Percentiles rank a stretch among this genome's conserved stretches.
Evolutionary conservation across 2,329 filamentous ascomycete genomes (phyloP).

Genomic region (Bipolaris sorokiniana): DNA sequence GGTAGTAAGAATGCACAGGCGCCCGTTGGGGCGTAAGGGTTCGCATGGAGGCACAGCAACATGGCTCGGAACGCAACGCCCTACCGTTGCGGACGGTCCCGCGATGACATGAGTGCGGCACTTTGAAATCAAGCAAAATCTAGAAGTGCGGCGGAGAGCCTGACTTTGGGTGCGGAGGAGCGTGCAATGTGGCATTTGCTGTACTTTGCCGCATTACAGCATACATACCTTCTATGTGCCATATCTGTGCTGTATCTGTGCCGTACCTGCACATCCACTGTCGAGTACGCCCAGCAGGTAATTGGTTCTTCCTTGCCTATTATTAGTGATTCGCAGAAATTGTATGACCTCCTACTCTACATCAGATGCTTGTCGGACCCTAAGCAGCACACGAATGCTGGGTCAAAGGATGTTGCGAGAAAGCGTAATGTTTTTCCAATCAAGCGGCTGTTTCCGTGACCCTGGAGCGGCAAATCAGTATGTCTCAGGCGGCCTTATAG

Average conservation of each 20-base stretch:
- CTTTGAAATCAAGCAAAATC: not conserved
- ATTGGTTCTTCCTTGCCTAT: not conserved
- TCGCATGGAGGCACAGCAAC: slow-evolving; percentile 10
- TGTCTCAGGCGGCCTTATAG: not conserved
- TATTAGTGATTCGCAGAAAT: not conserved
- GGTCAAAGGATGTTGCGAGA: not conserved
- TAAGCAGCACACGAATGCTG: not conserved
- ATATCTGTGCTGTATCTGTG: not conserved
- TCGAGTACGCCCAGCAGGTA: not conserved
- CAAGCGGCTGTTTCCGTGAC: not conserved
- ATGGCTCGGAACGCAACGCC: slow-evolving; percentile 7
- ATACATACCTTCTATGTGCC: not conserved
- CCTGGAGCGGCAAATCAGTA: not conserved
- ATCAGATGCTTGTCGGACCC: not conserved
- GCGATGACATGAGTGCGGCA: not conserved
- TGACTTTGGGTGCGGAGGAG: not conserved
- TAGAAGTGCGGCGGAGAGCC: not conserved
- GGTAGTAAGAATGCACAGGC: not conserved
- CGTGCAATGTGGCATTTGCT: not conserved
- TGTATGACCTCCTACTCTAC: not conserved
- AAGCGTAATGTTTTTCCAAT: not conserved
- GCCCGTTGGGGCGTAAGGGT: slow-evolving; percentile 7
- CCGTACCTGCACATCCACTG: not conserved
- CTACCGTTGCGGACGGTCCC: slow-evolving; percentile 11
- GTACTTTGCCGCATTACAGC: not conserved